These are phyloP conservation scores for Chenopodium suecicum DNA, from an alignment of 148 eudicot genomes.

Conservation along the genomic window DNA sequence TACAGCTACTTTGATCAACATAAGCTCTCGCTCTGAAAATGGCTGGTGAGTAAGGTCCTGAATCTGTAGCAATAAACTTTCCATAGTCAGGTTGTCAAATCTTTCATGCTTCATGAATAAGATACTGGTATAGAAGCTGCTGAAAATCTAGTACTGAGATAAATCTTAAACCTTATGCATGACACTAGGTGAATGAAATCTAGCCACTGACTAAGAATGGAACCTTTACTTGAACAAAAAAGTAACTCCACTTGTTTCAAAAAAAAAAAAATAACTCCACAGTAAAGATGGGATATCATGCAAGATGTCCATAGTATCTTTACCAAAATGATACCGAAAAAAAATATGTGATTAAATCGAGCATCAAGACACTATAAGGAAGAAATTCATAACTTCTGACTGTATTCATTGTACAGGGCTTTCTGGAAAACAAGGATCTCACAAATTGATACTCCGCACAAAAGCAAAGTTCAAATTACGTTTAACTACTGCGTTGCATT, in stretches of 20 bases:
- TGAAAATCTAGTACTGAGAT: neutral
- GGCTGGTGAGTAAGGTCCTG: constrained; percentile 76
- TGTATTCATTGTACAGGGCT: neutral
- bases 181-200: constrained; percentile 1
- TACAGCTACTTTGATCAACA: constrained; percentile 92
- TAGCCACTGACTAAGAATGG: neutral
- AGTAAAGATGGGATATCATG: neutral
- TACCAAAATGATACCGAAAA: neutral
- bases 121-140: neutral
- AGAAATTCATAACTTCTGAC: neutral
- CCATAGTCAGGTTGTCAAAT: neutral
- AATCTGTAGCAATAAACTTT: constrained; percentile 50
- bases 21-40: constrained; percentile 90
- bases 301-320: neutral
- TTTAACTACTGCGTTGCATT: neutral
- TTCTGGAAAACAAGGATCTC: neutral
- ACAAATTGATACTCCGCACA: neutral
- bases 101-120: neutral
- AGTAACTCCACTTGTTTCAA: neutral
- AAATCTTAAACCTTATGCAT: neutral
- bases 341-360: neutral
- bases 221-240: neutral
- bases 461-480: neutral
- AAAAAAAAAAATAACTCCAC: neutral
- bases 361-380: neutral